phyloP scores from a whole-genome alignment of 345 rosid species.

The Streptanthus diversifolius region DNA sequence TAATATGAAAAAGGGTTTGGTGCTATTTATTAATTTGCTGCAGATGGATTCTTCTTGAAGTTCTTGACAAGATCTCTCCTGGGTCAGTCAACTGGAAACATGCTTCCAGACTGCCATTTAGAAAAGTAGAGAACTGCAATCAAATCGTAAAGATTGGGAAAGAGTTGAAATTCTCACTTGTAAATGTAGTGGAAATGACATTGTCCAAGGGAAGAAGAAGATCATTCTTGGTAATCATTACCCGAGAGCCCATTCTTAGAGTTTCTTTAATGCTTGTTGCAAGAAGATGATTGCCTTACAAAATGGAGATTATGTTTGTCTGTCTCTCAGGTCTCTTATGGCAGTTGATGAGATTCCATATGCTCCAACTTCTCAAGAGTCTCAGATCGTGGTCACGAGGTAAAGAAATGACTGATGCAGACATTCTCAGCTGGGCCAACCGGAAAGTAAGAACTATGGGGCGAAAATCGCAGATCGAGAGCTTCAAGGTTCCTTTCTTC shows the following conservation, averaged over 20 bases:
- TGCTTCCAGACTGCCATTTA: conserved; percentile 88
- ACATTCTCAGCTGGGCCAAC: conserved; percentile 82
- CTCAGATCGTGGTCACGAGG: conserved; percentile 74
- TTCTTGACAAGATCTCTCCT: conserved; percentile 78
- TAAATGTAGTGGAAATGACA: conserved; percentile 88
- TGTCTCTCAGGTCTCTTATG: conserved; percentile 77
- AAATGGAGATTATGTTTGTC: conserved; percentile 9
- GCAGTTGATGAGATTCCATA: conserved; percentile 87
- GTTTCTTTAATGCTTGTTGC: neutral
- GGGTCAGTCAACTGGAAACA: conserved; percentile 94
- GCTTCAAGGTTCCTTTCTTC: conserved; percentile 63
- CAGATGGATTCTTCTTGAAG: conserved; percentile 90
- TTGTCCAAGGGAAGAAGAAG: conserved; percentile 94
- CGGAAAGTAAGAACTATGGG: conserved; percentile 58
- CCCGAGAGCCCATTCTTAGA: neutral
- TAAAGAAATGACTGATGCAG: conserved; percentile 70
- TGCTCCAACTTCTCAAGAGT: conserved; percentile 87
- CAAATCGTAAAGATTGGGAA: conserved; percentile 81
- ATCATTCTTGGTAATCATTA: conserved; percentile 74
- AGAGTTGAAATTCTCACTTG: conserved; percentile 71
- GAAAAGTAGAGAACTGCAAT: conserved; percentile 94
- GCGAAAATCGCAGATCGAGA: conserved; percentile 56
- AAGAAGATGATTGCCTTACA: conserved; percentile 1
- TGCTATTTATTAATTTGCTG: conserved; percentile 21
- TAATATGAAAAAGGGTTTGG: no score